Evolutionary conservation across 257 asterid species (phyloP).

Genomic region (Solanum ossicruentum): DNA sequence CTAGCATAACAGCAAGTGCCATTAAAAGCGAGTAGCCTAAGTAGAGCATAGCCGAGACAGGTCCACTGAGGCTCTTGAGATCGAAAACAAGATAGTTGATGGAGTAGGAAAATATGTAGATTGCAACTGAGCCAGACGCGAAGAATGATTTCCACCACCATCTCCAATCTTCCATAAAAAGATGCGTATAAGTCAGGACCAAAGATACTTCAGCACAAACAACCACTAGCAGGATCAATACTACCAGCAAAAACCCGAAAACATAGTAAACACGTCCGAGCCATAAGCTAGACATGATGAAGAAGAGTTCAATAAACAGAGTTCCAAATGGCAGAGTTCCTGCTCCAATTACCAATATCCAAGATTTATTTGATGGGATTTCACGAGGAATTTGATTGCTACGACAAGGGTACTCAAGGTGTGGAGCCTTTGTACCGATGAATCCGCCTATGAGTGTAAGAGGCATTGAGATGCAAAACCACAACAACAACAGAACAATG

Average conservation of each 20-base stretch:
- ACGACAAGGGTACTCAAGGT: conserved; percentile 2
- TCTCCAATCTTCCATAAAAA: conserved; percentile 12
- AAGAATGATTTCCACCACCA: conserved; percentile 20
- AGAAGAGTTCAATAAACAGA: conserved; percentile 10
- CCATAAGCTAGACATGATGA: conserved; percentile 20
- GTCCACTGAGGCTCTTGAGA: conserved; percentile 12
- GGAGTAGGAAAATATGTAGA: conserved; percentile 8
- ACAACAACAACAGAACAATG: background rate
- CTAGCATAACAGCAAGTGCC: conserved; percentile 11
- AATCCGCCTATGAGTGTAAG: conserved; percentile 13
- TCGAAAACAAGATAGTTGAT: conserved; percentile 12
- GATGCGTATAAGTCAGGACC: conserved; percentile 12
- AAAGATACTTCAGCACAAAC: conserved; percentile 12
- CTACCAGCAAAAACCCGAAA: conserved; percentile 11
- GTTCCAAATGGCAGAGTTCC: conserved; percentile 16
- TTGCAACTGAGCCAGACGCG: conserved; percentile 9
- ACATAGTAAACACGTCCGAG: conserved; percentile 14
- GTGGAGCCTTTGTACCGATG: background rate
- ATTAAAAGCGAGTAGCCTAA: conserved; percentile 8
- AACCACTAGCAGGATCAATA: background rate
- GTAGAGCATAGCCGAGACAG: conserved; percentile 10
- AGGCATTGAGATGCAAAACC: conserved; percentile 15
- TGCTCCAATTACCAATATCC: conserved; percentile 11
- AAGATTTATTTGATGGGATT: conserved; percentile 7
- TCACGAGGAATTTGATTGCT: conserved; percentile 15